phyloP scores from a whole-genome alignment of 257 asterid genomes.

The Capsicum pubescens region DNA sequence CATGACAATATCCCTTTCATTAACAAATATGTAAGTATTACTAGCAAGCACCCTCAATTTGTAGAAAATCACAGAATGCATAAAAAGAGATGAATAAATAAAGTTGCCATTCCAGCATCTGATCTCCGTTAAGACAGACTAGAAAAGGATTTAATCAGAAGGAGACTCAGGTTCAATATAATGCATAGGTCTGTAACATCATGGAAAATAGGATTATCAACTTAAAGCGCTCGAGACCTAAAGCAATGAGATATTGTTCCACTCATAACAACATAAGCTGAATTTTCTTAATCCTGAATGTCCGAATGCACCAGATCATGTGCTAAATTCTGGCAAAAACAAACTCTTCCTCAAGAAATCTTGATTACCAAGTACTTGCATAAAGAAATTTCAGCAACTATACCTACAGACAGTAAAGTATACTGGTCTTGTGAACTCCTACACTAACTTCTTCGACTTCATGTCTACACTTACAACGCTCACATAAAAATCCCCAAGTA shows the following conservation, averaged over 20 bases:
- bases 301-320: neutral
- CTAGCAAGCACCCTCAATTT: neutral
- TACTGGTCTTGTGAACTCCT: neutral
- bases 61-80: neutral
- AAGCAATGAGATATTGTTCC: neutral
- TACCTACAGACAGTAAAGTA: neutral
- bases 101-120: neutral
- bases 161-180: neutral
- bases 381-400: constrained; percentile 1
- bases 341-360: neutral
- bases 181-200: neutral
- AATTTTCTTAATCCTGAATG: neutral
- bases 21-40: neutral
- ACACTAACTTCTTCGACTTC: neutral
- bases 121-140: neutral
- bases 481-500: neutral
- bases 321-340: neutral
- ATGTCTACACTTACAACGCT: neutral
- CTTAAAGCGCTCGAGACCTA: neutral
- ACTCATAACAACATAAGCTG: neutral
- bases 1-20: neutral
- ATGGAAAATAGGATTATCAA: neutral
- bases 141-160: neutral
- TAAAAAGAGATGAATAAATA: neutral
- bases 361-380: neutral